Conservation (phyloP, 208 protist genomes). For the Acanthamoeba lugdunensis region DNA sequence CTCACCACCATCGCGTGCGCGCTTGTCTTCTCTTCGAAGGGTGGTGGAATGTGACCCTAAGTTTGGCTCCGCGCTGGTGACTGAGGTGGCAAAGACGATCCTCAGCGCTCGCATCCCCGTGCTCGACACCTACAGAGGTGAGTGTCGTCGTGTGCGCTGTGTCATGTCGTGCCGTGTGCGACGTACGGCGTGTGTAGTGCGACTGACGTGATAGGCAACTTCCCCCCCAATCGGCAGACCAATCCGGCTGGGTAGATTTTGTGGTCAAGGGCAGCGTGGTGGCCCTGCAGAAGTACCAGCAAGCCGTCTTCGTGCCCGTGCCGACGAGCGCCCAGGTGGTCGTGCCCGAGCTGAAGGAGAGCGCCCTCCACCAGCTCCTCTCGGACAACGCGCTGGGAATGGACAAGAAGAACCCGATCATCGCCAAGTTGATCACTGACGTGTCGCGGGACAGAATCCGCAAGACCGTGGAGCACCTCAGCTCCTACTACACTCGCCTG, state of each 20-base stretch:
- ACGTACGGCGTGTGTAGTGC: not conserved
- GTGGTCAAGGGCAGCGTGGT: not conserved
- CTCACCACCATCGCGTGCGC: not conserved
- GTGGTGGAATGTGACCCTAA: not conserved
- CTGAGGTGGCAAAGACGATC: not conserved
- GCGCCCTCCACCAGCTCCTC: not conserved
- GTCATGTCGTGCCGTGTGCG: no score
- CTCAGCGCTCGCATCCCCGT: not conserved
- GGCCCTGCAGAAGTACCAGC: conserved; percentile 5
- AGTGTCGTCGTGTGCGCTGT: not conserved
- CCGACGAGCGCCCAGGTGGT: not conserved
- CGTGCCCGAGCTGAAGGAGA: not conserved
- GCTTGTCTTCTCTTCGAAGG: not conserved
- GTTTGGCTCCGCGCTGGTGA: not conserved
- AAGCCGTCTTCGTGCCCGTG: not conserved
- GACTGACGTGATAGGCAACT: not conserved
- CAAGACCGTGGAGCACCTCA: conserved; percentile 51
- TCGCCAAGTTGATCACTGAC: conserved; percentile 21
- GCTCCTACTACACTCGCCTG: conserved; percentile 56
- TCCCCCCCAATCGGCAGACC: not conserved
- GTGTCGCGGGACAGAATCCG: conserved; percentile 19
- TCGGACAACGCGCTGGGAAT: not conserved
- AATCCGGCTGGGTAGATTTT: conserved; percentile 2
- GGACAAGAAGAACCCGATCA: not conserved
- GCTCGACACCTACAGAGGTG: conserved; percentile 11